Percentiles rank a stretch among this genome's conserved stretches.
These are phyloP conservation scores for Candida sanyaensis DNA, from an alignment of 1,139 yeast species.

Conservation along the genomic window DNA sequence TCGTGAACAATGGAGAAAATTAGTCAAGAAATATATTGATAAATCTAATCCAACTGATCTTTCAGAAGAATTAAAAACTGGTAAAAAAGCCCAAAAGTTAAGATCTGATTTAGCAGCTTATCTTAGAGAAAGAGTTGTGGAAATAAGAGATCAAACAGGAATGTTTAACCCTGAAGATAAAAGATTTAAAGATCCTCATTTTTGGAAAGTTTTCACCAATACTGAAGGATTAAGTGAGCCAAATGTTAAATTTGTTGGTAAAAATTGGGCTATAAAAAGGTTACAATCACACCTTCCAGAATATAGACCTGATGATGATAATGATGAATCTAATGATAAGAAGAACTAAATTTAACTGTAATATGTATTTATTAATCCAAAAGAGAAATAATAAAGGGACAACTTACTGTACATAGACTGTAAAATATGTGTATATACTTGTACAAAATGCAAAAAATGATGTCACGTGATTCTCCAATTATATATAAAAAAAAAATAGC, in stretches of 20 bases:
- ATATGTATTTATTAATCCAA: not conserved
- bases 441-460: not conserved
- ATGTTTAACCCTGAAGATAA: constrained; percentile 58
- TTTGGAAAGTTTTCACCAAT: constrained; percentile 69
- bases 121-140: constrained; percentile 63
- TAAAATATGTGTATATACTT: not conserved
- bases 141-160: constrained; percentile 53
- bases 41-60: constrained; percentile 57
- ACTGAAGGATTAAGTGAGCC: constrained; percentile 70
- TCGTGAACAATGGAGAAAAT: constrained; percentile 64
- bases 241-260: constrained; percentile 67
- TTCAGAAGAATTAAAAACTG: constrained; percentile 60
- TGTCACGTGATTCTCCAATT: not conserved
- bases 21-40: constrained; percentile 57
- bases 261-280: constrained; percentile 78
- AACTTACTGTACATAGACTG: not conserved
- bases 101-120: constrained; percentile 72
- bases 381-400: too few relatives aligned
- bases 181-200: constrained; percentile 63
- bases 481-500: too few relatives aligned
- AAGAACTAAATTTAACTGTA: not conserved
- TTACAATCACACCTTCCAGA: constrained; percentile 60
- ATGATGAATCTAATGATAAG: not conserved
- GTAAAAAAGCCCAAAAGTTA: constrained; percentile 60
- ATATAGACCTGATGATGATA: constrained; percentile 19